These are phyloP conservation scores for Globisporangium cystogenes DNA, from an alignment of 352 stramenopile genomes.

Conservation along the genomic window DNA sequence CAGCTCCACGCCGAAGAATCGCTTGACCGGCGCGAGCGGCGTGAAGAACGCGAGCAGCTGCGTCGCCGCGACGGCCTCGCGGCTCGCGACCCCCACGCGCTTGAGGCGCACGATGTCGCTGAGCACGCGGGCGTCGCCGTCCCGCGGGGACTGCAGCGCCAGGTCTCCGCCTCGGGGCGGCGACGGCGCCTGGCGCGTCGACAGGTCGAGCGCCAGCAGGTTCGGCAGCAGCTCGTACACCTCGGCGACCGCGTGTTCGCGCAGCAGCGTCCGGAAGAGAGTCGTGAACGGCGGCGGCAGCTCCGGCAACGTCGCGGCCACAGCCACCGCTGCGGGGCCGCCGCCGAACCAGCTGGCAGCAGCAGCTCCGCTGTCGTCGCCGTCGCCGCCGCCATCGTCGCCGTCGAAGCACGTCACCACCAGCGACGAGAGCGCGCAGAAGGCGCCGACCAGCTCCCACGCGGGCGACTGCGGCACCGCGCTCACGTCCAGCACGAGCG, in stretches of 20 bases:
- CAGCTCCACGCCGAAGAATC: conserved; percentile 60
- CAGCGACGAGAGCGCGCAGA: conserved; percentile 63
- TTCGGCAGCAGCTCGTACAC: conserved; percentile 57
- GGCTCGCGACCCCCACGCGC: conserved; percentile 17
- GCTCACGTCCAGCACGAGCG: conserved; percentile 49
- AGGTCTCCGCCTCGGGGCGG: not conserved
- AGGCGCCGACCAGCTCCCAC: conserved; percentile 23
- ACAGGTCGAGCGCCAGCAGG: conserved; percentile 49
- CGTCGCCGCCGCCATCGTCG: not conserved
- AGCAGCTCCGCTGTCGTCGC: not conserved
- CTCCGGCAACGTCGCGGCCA: conserved; percentile 2
- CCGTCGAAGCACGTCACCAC: conserved; percentile 40
- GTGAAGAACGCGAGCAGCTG: conserved; percentile 22
- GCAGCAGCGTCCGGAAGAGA: conserved; percentile 36
- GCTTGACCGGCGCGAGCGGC: conserved; percentile 36
- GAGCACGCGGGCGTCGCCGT: conserved; percentile 8
- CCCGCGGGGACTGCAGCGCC: not conserved
- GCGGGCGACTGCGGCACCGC: not conserved
- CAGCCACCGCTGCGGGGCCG: not conserved
- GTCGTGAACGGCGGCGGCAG: conserved; percentile 31
- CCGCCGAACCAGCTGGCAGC: not conserved
- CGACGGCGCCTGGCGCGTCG: conserved; percentile 14
- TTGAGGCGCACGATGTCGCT: conserved; percentile 36
- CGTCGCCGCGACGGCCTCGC: conserved; percentile 1
- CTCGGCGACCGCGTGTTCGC: conserved; percentile 39